Percentiles rank a stretch among this genome's conserved stretches.
Conservation (phyloP, 2,329 filamentous ascomycete species). For the Fusarium metavorans region DNA sequence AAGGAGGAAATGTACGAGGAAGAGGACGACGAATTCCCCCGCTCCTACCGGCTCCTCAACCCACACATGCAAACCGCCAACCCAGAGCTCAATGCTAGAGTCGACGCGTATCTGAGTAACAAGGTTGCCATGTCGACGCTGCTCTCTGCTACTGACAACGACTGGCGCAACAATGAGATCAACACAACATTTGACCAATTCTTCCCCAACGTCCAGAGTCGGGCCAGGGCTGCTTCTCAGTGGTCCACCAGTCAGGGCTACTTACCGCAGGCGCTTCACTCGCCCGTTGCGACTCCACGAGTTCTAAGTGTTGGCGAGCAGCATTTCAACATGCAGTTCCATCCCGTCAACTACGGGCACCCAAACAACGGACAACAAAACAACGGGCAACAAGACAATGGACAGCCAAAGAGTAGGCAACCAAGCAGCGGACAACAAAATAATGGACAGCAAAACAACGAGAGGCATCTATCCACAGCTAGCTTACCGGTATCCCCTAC, state of each 20-base stretch:
- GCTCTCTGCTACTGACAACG: constrained; percentile 50
- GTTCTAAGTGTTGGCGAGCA: constrained; percentile 32
- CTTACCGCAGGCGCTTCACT: constrained; percentile 7
- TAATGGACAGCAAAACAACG: constrained; percentile 27
- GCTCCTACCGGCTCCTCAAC: constrained; percentile 73
- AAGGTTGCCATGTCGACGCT: constrained; percentile 58
- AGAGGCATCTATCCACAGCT: constrained; percentile 36
- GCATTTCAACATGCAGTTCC: constrained; percentile 39
- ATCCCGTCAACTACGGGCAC: constrained; percentile 39
- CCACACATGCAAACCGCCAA: constrained; percentile 72
- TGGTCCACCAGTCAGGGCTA: constrained; percentile 36
- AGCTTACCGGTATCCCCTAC: constrained; percentile 22
- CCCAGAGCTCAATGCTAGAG: constrained; percentile 69
- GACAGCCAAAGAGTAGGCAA: too few species aligned
- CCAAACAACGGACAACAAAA: not conserved
- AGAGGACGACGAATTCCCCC: constrained; percentile 84
- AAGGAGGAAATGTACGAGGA: constrained; percentile 98
- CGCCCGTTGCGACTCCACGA: not conserved
- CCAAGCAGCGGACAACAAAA: constrained; percentile 1
- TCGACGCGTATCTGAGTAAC: constrained; percentile 63
- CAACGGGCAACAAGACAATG: too few species aligned
- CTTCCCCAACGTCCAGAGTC: constrained; percentile 54
- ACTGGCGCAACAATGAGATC: constrained; percentile 59
- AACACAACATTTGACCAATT: constrained; percentile 60
- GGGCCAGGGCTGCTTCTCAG: constrained; percentile 38